Evolutionary conservation across 352 stramenopile species (phyloP).

Genomic region (Peronospora farinosa): DNA sequence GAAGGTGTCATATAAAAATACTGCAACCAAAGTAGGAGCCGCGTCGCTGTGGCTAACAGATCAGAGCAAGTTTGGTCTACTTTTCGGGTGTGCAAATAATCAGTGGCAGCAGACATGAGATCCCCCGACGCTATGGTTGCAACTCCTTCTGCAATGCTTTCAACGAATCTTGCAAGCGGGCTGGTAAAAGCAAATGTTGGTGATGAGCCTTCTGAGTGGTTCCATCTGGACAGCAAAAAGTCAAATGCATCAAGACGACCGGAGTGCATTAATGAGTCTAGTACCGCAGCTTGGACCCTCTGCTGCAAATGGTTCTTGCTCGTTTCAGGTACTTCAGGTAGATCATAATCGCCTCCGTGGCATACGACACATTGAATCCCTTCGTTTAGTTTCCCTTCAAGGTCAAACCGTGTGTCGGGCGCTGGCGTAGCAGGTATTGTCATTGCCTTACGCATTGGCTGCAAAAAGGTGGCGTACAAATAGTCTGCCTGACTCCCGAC

Average conservation of each 20-base stretch:
- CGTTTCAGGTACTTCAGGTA: slow-evolving; percentile 39
- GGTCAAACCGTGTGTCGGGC: slow-evolving; percentile 20
- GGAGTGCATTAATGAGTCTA: slow-evolving; percentile 46
- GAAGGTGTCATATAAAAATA: slow-evolving; percentile 52
- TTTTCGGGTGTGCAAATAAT: slow-evolving; percentile 45
- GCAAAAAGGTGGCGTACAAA: slow-evolving; percentile 42
- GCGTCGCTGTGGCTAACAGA: slow-evolving; percentile 45
- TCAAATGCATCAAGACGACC: slow-evolving; percentile 45
- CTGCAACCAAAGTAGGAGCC: slow-evolving; percentile 56
- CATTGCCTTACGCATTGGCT: slow-evolving; percentile 31
- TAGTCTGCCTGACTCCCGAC: slow-evolving; percentile 42
- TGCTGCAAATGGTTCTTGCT: slow-evolving; percentile 33
- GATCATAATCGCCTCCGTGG: slow-evolving; percentile 30
- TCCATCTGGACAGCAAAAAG: slow-evolving; percentile 55
- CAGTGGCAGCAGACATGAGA: slow-evolving; percentile 44
- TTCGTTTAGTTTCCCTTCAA: slow-evolving; percentile 48
- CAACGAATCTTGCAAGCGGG: slow-evolving; percentile 50
- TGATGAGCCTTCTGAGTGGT: slow-evolving; percentile 6
- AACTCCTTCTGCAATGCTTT: slow-evolving; percentile 54
- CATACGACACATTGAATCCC: slow-evolving; percentile 42
- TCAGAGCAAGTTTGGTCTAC: slow-evolving; percentile 63
- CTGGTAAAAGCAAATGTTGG: slow-evolving; percentile 29
- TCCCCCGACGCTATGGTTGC: slow-evolving; percentile 43
- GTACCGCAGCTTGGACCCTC: slow-evolving; percentile 31
- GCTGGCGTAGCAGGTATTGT: slow-evolving; percentile 14